These are phyloP conservation scores for Ophiosphaerella narmari DNA, from an alignment of 2,329 filamentous ascomycete genomes.

Conservation along the genomic window DNA sequence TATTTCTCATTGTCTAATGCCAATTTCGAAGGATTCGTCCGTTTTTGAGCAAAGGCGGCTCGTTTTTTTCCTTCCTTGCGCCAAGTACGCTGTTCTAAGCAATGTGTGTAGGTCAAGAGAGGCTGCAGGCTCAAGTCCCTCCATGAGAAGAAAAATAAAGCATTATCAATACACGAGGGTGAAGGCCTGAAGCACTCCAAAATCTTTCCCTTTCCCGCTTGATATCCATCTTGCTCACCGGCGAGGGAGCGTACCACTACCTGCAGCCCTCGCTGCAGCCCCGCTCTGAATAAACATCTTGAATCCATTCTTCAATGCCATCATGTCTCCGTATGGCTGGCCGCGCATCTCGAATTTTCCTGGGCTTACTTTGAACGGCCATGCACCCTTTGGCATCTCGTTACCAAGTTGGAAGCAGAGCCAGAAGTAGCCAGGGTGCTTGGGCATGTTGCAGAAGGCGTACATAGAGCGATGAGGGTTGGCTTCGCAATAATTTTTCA, in stretches of 20 bases:
- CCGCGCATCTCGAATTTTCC: conserved; percentile 91
- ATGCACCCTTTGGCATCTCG: conserved; percentile 71
- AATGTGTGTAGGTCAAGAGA: background rate
- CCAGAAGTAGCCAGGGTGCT: conserved; percentile 92
- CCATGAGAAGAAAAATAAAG: background rate
- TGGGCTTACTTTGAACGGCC: conserved; percentile 88
- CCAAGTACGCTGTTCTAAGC: too few relatives aligned
- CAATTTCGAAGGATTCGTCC: too few relatives aligned
- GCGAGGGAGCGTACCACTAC: conserved; percentile 9
- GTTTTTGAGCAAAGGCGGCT: too few relatives aligned
- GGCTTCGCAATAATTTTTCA: conserved; percentile 92
- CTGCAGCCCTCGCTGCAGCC: conserved; percentile 12
- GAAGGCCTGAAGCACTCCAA: background rate
- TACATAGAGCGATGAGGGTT: conserved; percentile 94
- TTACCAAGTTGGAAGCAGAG: conserved; percentile 94
- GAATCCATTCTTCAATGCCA: conserved; percentile 94
- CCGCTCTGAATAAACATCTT: conserved; percentile 72
- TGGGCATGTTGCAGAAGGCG: conserved; percentile 91
- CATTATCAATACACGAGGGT: conserved; percentile 1
- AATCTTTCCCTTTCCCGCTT: background rate
- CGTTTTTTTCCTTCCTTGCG: too few relatives aligned
- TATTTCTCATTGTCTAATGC: too few relatives aligned
- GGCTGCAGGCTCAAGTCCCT: background rate
- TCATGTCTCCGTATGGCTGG: conserved; percentile 91
- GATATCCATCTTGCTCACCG: conserved; percentile 2